These are phyloP conservation scores for Clonostachys solani DNA, from an alignment of 2,329 filamentous ascomycete genomes.

Conservation along the genomic window DNA sequence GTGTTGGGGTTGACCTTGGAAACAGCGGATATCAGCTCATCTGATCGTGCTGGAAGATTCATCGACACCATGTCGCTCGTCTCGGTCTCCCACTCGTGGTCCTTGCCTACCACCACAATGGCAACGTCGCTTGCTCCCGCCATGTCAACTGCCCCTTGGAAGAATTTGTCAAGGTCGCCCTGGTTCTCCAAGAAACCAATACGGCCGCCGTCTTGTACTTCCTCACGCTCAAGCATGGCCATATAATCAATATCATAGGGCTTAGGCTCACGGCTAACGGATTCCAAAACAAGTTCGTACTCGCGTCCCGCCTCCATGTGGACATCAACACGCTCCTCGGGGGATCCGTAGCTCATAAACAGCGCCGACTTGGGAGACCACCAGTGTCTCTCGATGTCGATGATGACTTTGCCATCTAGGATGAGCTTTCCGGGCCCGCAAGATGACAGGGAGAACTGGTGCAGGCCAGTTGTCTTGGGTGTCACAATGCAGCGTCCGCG, in stretches of 20 bases:
- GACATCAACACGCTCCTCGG: neutral
- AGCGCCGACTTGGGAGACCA: neutral
- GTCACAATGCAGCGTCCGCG: neutral
- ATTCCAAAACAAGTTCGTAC: neutral
- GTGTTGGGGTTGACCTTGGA: conserved; percentile 5
- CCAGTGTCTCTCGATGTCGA: neutral
- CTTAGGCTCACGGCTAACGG: neutral
- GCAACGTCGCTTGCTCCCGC: conserved; percentile 66
- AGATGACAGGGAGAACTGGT: neutral
- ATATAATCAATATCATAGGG: neutral
- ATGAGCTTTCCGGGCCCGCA: neutral
- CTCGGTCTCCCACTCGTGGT: conserved; percentile 55
- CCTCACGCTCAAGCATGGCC: conserved; percentile 8
- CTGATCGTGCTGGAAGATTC: neutral
- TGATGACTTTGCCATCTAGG: neutral
- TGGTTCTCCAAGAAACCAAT: conserved; percentile 55
- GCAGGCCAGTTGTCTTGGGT: neutral
- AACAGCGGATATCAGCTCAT: neutral
- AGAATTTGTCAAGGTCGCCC: conserved; percentile 64
- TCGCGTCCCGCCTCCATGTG: neutral
- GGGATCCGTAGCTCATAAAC: neutral
- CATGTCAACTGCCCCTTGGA: conserved; percentile 59
- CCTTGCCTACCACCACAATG: conserved; percentile 71
- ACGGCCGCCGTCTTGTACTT: conserved; percentile 48
- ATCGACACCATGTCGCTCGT: conserved; percentile 62